Evolutionary conservation across 176 grass and related monocot genomes (phyloP), one percentile per base, ranked within the genome.

Genomic region (Oryza meridionalis): DNA sequence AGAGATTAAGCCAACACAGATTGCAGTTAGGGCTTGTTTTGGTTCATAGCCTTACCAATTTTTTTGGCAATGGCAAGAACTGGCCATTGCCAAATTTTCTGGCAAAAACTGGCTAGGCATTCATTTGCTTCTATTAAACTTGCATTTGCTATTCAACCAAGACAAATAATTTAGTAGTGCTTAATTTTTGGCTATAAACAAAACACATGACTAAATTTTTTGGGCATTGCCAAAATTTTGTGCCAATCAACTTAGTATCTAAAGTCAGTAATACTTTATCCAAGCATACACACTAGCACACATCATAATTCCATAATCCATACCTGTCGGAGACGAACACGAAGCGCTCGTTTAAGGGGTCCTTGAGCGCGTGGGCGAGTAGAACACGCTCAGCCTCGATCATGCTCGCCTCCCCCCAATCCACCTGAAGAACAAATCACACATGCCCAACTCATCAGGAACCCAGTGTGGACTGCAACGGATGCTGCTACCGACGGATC

Each of bases 381-480:
- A 99, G 81, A 69, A 99, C 80, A 7, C 89, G 96, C 89, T 99
- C 96, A 0, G 96, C 96, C 58, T 87, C 68, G 69, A 99, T 89
- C 96, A 99, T 99, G 88, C 91, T 99, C n/a, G 96, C 84, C 70
- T 96, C 90, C 69, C 96, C 93, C 96, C 96, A 99, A 79, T 99
- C 96, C 73, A 99, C 96, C 96, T 94, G 87, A 31, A 31, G 29
- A 2, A 3, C 29, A 31, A 31, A 31, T 31, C 29, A 31, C 2
- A 31, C 29, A 31, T 31, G 29, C 29, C 2, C 29, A 58, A 3
- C 5, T 85, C 27, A 90, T 62, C 25, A 78, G 66, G 49, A 40
- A 24, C 1, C 26, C 19, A 17, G 9, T 9, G 32, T 9, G 14
- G 59, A 49, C 22, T 6, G 46, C 17, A n/a, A 21, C 5, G 38